phyloP scores from a whole-genome alignment of 2,329 filamentous ascomycete species.

The Pyricularia sp. region DNA sequence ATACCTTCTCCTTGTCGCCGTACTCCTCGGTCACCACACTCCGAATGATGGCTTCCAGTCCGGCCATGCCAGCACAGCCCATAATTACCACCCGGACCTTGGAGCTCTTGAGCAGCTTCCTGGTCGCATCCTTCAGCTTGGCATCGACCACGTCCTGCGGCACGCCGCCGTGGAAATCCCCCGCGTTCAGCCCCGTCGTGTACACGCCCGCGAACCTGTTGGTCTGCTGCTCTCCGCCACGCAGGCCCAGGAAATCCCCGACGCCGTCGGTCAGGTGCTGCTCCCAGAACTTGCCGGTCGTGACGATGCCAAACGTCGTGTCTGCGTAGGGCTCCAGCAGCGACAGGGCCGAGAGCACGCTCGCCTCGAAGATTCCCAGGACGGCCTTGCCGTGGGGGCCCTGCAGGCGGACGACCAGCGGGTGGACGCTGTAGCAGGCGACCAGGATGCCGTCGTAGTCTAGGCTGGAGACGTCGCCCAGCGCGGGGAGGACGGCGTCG shows the following conservation, averaged over 20 bases:
- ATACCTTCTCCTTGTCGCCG: constrained; percentile 42
- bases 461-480: constrained; percentile 20
- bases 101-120: constrained; percentile 43
- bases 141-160: constrained; percentile 48
- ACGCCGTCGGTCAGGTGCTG: constrained; percentile 56
- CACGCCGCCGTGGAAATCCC: constrained; percentile 58
- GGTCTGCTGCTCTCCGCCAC: constrained; percentile 18
- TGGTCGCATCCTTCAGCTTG: constrained; percentile 58
- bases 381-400: constrained; percentile 28
- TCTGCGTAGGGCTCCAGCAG: constrained; percentile 22
- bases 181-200: constrained; percentile 68
- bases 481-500: constrained; percentile 36
- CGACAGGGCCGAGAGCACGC: constrained; percentile 51
- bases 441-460: constrained; percentile 66
- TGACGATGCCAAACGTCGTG: constrained; percentile 69
- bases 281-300: constrained; percentile 78
- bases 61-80: constrained; percentile 86
- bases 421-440: constrained; percentile 79
- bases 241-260: constrained; percentile 43
- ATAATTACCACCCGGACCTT: constrained; percentile 59
- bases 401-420: constrained; percentile 50
- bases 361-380: constrained; percentile 80
- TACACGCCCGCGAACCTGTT: constrained; percentile 63
- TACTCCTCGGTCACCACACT: constrained; percentile 52
- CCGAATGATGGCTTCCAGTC: constrained; percentile 64